These are phyloP conservation scores for Tolypocladium nubicola DNA, from an alignment of 2,329 filamentous ascomycete genomes.

Conservation along the genomic window DNA sequence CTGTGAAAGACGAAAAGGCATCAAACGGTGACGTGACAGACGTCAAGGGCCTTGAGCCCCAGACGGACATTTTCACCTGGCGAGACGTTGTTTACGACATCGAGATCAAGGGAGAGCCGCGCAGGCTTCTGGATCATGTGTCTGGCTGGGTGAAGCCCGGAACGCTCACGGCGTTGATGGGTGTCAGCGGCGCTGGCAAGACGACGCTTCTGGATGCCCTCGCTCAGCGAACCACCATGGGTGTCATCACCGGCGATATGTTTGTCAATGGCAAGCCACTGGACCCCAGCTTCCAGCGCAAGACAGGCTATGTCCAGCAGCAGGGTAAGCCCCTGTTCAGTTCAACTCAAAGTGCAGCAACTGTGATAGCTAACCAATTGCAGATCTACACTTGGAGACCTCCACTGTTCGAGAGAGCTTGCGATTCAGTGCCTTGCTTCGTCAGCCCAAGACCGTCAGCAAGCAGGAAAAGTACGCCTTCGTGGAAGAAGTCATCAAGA, in stretches of 20 bases:
- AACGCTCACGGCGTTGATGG: conserved; percentile 70
- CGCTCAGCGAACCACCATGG: conserved; percentile 43
- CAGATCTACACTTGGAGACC: conserved; percentile 45
- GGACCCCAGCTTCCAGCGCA: conserved; percentile 49
- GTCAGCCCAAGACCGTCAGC: conserved; percentile 43
- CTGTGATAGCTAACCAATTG: neutral
- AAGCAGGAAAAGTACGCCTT: conserved; percentile 48
- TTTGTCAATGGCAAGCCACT: conserved; percentile 49
- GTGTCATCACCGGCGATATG: conserved; percentile 56
- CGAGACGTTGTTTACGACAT: conserved; percentile 60
- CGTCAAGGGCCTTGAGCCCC: conserved; percentile 24
- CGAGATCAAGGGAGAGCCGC: conserved; percentile 60
- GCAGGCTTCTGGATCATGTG: conserved; percentile 68
- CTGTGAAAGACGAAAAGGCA: conserved; percentile 11
- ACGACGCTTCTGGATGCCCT: conserved; percentile 32
- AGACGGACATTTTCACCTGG: conserved; percentile 65
- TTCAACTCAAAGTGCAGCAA: too few relatives aligned
- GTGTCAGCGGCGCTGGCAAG: conserved; percentile 40
- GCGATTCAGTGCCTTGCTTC: conserved; percentile 44
- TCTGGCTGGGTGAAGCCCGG: conserved; percentile 87
- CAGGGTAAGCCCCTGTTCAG: conserved; percentile 30
- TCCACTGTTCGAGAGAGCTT: conserved; percentile 45
- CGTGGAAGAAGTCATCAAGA: conserved; percentile 54
- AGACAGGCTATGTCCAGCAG: conserved; percentile 58
- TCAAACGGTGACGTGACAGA: conserved; percentile 7